These are phyloP conservation scores for Cladobotryum protrusum DNA, from an alignment of 2,329 filamentous ascomycete genomes.

Conservation along the genomic window DNA sequence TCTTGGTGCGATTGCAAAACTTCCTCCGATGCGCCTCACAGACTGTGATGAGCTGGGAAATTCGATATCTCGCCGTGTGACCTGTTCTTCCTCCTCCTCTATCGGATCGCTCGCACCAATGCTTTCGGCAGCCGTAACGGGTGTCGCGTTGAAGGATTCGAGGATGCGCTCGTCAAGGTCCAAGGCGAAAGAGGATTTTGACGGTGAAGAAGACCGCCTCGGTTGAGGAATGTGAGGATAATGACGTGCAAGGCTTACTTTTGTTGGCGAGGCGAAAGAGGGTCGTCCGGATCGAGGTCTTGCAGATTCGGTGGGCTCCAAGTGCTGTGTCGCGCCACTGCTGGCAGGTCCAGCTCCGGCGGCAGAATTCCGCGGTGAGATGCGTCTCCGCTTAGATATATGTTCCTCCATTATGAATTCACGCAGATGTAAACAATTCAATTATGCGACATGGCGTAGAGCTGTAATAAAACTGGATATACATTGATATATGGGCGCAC, in stretches of 20 bases:
- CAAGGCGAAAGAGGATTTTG: conserved; percentile 20
- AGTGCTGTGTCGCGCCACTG: conserved; percentile 16
- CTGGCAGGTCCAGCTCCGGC: conserved; percentile 21
- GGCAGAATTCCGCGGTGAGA: conserved; percentile 43
- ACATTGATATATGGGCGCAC: too few species aligned
- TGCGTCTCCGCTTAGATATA: conserved; percentile 58
- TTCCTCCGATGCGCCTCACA: conserved; percentile 20
- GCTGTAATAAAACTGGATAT: not conserved
- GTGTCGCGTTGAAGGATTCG: conserved; percentile 25
- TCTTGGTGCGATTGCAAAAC: conserved; percentile 30
- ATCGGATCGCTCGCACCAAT: not conserved
- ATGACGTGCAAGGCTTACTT: conserved; percentile 54
- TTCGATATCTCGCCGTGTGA: conserved; percentile 2
- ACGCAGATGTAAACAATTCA: not conserved
- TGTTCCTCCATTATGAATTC: conserved; percentile 41
- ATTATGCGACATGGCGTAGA: not conserved
- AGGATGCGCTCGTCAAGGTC: conserved; percentile 19
- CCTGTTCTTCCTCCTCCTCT: conserved; percentile 12
- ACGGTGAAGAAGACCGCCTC: conserved; percentile 32
- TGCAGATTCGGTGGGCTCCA: conserved; percentile 10
- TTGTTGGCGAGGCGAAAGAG: conserved; percentile 63
- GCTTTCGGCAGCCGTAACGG: conserved; percentile 20
- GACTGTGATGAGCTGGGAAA: conserved; percentile 14
- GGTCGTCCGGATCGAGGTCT: conserved; percentile 32
- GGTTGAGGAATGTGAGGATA: conserved; percentile 53